A percentile compares a stretch with the other conserved stretches of the same genome.
Evolutionary conservation across 495 filamentous ascomycete species (phyloP).

Genomic region (Penicillium pulvis): DNA sequence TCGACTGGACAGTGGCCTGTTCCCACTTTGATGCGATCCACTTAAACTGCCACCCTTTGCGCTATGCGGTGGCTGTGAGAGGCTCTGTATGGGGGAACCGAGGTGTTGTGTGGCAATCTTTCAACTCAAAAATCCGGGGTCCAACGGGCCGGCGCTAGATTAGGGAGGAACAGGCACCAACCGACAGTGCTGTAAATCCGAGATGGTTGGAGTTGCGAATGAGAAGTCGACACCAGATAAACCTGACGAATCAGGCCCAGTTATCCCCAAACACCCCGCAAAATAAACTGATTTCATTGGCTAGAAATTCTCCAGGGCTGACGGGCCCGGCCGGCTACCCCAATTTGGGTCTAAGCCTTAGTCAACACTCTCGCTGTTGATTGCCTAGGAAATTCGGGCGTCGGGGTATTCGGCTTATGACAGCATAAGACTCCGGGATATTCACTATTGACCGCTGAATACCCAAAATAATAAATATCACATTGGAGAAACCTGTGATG

Average conservation of each 20-base stretch:
- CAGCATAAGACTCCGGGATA: neutral
- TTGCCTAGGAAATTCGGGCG: neutral
- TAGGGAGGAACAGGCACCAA: constrained; percentile 31
- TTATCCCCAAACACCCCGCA: neutral
- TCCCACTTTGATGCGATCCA: constrained; percentile 9
- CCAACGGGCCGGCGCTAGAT: constrained; percentile 23
- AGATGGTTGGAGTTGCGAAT: constrained; percentile 10
- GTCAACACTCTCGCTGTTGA: constrained; percentile 9
- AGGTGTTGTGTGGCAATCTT: neutral
- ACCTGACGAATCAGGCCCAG: constrained; percentile 23
- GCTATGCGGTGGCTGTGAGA: neutral
- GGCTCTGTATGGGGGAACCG: constrained; percentile 16
- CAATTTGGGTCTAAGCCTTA: constrained; percentile 7
- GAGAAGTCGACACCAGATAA: constrained; percentile 7
- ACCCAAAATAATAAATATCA: neutral
- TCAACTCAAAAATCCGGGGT: constrained; percentile 2
- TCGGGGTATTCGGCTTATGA: neutral
- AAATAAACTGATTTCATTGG: neutral
- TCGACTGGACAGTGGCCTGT: constrained; percentile 3
- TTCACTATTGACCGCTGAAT: neutral
- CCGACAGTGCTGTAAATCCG: constrained; percentile 7
- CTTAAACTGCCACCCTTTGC: constrained; percentile 16
- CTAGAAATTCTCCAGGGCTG: neutral
- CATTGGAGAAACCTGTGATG: neutral
- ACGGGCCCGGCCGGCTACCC: constrained; percentile 22